Evolutionary conservation across 768 basidiomycete species (phyloP), one percentile per base, ranked within the genome.

Genomic region (Chlorophyllum brunneum): DNA sequence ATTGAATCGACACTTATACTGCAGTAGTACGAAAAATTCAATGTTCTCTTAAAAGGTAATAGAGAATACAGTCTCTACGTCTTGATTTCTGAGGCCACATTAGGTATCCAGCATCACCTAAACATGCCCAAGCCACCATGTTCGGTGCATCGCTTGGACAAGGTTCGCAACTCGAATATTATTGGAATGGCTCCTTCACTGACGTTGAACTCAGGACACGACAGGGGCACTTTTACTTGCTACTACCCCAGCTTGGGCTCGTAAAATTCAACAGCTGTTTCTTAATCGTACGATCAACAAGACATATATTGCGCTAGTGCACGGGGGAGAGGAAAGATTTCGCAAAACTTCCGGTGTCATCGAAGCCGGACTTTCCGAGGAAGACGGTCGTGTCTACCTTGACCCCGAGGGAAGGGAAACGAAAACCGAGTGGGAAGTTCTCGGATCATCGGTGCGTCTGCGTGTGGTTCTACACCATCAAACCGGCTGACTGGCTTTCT

Each of bases 71-170:
- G 6, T 22, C 0, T 29, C 5, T 29, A 10, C 40, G 15, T 20
- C 15, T 34, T 18, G 2, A 52, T 13, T 30, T 30, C 42, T 29
- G 24, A 44, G 11, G 13, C 22, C 13, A 13, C 26, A 11, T n/a
- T 16, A 69, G 67, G 64, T 48, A 63, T 61, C 27, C 58, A 59
- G 23, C 30, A 33, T 8, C 56, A 59, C 45, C 45, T 67, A 48
- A 58, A 45, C n/a, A 56, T 58, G 36, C 54, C 56, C 3, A 30
- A 47, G 24, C 48, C 23, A 13, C 82, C 78, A 5, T 69, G 70
- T 48, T 68, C 78, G 5, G 76, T 86, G 18, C 86, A 88, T 61
- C 77, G 86, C 11, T 72, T 88, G 4, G 85, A 87, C 68, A 84
- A 83, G 71, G 86, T 81, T 22, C 13, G 63, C 6, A 13, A 36